A percentile compares a stretch with the other conserved stretches of the same genome.
Evolutionary conservation across 371 early-diverging fungal genomes (phyloP).

Genomic region (Mycotypha africana): DNA sequence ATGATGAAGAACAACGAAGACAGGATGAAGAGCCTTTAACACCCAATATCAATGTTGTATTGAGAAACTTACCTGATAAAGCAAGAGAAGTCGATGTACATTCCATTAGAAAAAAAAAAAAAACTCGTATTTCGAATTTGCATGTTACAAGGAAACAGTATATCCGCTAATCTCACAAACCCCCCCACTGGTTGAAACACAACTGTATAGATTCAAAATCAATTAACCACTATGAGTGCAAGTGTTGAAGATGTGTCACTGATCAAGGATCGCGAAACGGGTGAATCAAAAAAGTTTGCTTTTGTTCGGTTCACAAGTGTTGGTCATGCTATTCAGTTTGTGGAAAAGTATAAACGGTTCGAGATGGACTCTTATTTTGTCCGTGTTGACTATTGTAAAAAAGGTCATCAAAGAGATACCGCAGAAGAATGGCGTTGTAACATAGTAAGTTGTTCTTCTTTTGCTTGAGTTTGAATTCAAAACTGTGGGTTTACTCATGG

Average conservation of each 20-base stretch:
- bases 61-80: conserved; percentile 39
- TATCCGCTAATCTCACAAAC: conserved; percentile 12
- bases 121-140: conserved; percentile 4
- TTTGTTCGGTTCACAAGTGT: conserved; percentile 62
- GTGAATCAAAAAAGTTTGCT: conserved; percentile 57
- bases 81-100: conserved; percentile 40
- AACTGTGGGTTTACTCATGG: too few relatives aligned
- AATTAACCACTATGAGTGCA: conserved; percentile 16
- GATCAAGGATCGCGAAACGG: conserved; percentile 49
- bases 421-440: conserved; percentile 51
- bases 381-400: conserved; percentile 50
- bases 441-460: conserved; percentile 24
- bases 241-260: conserved; percentile 30
- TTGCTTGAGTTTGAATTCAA: not conserved
- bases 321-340: conserved; percentile 60
- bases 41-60: conserved; percentile 46
- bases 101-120: conserved; percentile 22
- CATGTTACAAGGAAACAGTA: conserved; percentile 22
- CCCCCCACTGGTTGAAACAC: too few relatives aligned
- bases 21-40: too few relatives aligned
- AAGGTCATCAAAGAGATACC: conserved; percentile 29
- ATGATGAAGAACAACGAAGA: too few relatives aligned
- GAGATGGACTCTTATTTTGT: conserved; percentile 42
- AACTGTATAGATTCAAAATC: conserved; percentile 22
- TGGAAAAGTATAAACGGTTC: conserved; percentile 43